Evolutionary conservation across 1,139 yeast species (phyloP), one percentile per base, ranked within the genome.

Genomic region (Debaryomyces sp.): DNA sequence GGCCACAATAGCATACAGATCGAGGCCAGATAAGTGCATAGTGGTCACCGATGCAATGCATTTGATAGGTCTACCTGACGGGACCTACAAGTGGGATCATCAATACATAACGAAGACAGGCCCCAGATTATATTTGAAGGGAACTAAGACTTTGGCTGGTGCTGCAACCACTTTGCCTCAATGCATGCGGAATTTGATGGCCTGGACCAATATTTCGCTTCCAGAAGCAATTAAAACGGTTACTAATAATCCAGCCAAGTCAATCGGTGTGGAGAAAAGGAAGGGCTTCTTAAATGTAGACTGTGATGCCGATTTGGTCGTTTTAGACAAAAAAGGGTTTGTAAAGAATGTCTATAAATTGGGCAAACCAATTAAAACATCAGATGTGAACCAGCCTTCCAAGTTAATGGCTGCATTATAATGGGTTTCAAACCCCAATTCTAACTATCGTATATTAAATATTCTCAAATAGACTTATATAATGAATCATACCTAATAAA

Each of bases 11-110:
- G 86, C 86, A 1, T 82, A 80, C 63, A 70, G 73, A 45, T 70
- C 85, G 7, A 75, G 75, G 55, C 84, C 85, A 5, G 78, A 75
- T 21, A 81, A 80, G 54, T 78, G 84, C 58, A 76, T 81, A 41
- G 69, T 83, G 55, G 85, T 81, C 21, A 82, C 87, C 2, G 88
- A 83, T 60, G 86, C 87, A 47, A 82, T 82, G 80, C 80, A 75
- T 58, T 66, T 78, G 58, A 73, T 79, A 43, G 84, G 84, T 2
- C 68, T 78, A 54, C 71, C 76, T 2, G 83, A 80, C 56, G 84
- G 84, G 13, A 59, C 66, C 15, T 80, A 80, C 60, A 66, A 68
- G 54, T 78, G 83, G 81, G 84, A 77, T 46, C 63, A 66, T 32
- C 78, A 76, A 62, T 64, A 58, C 54, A 76, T 83, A 41, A 78